phyloP scores from a whole-genome alignment of 345 rosid species.

The Salix udensis region DNA sequence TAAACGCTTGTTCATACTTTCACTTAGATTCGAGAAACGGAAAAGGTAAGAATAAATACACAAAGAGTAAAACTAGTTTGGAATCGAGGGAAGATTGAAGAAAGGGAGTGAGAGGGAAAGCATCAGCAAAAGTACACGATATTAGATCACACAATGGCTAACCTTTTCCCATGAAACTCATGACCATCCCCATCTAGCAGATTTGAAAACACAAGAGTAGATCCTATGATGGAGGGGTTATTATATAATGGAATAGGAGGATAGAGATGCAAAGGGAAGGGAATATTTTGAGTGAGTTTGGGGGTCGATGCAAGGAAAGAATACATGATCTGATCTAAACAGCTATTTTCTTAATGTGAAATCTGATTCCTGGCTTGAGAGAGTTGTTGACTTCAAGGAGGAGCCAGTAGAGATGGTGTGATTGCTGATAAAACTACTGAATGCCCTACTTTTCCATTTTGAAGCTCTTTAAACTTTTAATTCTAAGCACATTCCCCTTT shows the following conservation, averaged over 20 bases:
- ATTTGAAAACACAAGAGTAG: neutral
- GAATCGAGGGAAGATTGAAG: neutral
- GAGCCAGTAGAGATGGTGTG: neutral
- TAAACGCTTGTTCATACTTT: neutral
- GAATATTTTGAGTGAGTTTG: neutral
- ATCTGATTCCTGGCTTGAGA: constrained; percentile 22
- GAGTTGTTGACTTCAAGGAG: neutral
- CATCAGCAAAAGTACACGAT: neutral
- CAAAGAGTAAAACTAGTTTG: neutral
- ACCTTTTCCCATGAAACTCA: constrained; percentile 69
- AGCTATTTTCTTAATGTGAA: neutral
- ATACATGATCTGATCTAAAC: constrained; percentile 7
- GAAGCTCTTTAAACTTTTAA: neutral
- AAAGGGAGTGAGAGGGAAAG: neutral
- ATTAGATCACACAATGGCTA: neutral
- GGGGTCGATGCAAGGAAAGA: constrained; percentile 31
- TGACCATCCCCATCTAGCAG: constrained; percentile 52
- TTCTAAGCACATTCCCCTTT: neutral
- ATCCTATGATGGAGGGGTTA: neutral
- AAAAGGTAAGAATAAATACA: neutral
- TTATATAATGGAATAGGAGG: neutral
- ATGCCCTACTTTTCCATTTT: neutral
- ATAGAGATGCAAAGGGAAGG: neutral
- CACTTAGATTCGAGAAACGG: neutral
- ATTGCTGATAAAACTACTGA: neutral